Conservation (phyloP, 2,329 filamentous ascomycete genomes). For the Aureobasidium sp. region DNA sequence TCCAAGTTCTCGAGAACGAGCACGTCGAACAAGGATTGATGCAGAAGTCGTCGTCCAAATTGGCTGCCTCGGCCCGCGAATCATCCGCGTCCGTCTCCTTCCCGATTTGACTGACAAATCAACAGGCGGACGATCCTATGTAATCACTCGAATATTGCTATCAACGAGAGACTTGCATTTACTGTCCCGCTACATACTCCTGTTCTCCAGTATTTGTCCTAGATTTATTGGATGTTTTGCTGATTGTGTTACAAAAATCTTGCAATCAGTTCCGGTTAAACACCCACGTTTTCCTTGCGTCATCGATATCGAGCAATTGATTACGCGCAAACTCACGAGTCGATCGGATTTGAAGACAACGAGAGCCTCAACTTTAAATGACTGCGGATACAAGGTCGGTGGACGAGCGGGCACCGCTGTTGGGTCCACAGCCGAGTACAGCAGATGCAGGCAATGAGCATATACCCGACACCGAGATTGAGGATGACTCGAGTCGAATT, state of each 20-base stretch:
- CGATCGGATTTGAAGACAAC: not conserved
- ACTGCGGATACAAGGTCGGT: not conserved
- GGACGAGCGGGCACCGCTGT: constrained; percentile 22
- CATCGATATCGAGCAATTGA: constrained; percentile 5
- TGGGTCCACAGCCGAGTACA: constrained; percentile 20
- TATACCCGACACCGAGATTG: constrained; percentile 4
- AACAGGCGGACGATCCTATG: not conserved
- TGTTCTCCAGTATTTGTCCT: not conserved
- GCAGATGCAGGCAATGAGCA: constrained; percentile 21
- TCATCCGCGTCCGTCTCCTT: too few relatives aligned
- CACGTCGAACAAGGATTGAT: too few relatives aligned
- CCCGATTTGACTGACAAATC: constrained; percentile 13
- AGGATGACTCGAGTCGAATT: constrained; percentile 13
- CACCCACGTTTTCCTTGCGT: constrained; percentile 1
- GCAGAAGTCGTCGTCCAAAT: too few relatives aligned
- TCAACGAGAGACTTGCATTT: not conserved
- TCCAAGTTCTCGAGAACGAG: too few relatives aligned
- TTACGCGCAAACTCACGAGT: not conserved
- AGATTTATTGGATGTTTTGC: not conserved
- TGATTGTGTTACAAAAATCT: not conserved
- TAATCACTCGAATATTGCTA: not conserved
- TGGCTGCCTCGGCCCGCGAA: too few relatives aligned
- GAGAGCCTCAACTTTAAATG: not conserved
- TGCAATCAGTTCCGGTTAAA: not conserved
- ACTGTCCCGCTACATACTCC: not conserved